phyloP scores from a whole-genome alignment of 306 rosid genomes.

The Hippophae tibetana region DNA sequence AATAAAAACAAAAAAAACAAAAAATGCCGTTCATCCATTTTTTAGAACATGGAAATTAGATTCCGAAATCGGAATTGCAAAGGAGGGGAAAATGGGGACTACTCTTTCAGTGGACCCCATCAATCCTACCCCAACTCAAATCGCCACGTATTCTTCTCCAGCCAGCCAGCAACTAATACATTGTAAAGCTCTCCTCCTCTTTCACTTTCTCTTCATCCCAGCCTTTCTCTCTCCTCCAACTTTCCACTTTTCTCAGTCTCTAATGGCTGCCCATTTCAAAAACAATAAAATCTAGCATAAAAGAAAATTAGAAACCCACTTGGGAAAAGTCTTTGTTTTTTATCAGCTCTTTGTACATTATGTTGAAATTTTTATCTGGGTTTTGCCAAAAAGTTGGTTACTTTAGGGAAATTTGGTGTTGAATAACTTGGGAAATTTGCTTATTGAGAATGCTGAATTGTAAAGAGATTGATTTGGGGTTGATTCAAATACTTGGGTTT shows the following conservation, averaged over 20 bases:
- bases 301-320: slow-evolving; percentile 34
- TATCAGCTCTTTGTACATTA: slow-evolving; percentile 16
- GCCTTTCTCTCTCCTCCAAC: slow-evolving; percentile 11
- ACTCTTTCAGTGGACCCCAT: slow-evolving; percentile 29
- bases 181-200: slow-evolving; percentile 29
- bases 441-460: background rate
- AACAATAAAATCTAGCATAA: slow-evolving; percentile 33
- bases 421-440: too few relatives aligned
- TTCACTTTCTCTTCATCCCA: slow-evolving; percentile 30
- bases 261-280: slow-evolving; percentile 43
- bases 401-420: slow-evolving; percentile 1
- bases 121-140: slow-evolving; percentile 39
- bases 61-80: too few relatives aligned
- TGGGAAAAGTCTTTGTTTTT: slow-evolving; percentile 21
- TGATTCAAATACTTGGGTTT: slow-evolving; percentile 7
- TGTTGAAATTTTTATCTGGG: slow-evolving; percentile 10
- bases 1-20: too few relatives aligned
- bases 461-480: slow-evolving; percentile 13
- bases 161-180: slow-evolving; percentile 42
- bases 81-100: too few relatives aligned
- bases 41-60: too few relatives aligned
- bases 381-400: slow-evolving; percentile 5
- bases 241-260: slow-evolving; percentile 50
- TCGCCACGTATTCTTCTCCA: slow-evolving; percentile 47
- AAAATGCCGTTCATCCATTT: too few relatives aligned